Conservation (phyloP, 2,329 filamentous ascomycete genomes). For the Diaporthe humulicola region DNA sequence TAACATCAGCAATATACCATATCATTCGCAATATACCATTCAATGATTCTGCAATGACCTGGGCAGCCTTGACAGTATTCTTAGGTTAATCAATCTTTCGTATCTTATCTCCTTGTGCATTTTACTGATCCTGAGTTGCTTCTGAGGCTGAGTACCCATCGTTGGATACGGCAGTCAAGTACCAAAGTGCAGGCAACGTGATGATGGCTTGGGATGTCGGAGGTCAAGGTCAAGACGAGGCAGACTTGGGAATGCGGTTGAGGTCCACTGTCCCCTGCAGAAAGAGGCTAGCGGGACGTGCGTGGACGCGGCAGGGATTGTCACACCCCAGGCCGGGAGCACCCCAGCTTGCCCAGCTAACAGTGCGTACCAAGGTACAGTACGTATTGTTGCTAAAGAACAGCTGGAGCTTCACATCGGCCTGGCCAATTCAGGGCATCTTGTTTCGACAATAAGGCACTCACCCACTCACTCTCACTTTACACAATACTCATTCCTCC, state of each 20-base stretch:
- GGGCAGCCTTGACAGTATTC: neutral
- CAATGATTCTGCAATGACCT: neutral
- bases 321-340: neutral
- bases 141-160: neutral
- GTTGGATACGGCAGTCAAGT: neutral
- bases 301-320: conserved; percentile 8
- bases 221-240: neutral
- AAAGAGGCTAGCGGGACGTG: conserved; percentile 25
- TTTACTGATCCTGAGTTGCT: too few relatives aligned
- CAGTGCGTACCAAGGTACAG: neutral
- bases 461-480: neutral
- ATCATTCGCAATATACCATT: conserved; percentile 16
- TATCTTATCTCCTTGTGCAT: neutral
- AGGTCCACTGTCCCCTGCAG: neutral
- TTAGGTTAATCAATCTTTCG: neutral
- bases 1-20: conserved; percentile 27
- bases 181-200: neutral
- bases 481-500: neutral
- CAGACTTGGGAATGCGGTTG: neutral
- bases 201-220: neutral
- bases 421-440: neutral
- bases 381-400: conserved; percentile 36
- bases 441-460: neutral
- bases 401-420: conserved; percentile 36
- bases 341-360: conserved; percentile 2